Base-by-base conservation (phyloP, 2,329 filamentous ascomycete genomes). In the Botryotinia globosa region DNA sequence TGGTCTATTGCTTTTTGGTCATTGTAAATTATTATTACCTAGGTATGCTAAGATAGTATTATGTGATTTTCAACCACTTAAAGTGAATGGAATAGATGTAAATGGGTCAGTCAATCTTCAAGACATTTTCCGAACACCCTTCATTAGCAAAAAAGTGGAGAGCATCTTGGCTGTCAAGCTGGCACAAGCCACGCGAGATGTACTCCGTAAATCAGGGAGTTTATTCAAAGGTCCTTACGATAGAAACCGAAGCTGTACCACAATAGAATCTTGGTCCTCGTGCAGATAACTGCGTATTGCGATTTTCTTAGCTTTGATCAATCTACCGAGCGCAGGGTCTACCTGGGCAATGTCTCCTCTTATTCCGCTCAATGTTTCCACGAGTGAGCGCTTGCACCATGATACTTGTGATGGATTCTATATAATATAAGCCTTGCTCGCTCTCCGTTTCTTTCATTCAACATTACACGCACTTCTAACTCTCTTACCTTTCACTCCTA, bases 81-180 rank as follows among this genome's bases (percentile, higher is more conserved):
- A n/a, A n/a, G 25, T 54, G 25, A n/a, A 16, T 54, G 48, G 48
- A n/a, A 54, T n/a, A n/a, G 25, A 54, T 16, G 48, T 16, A n/a
- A n/a, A n/a, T n/a, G 48, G 48, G 48, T 7, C 12, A 54, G 48
- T n/a, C 48, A 54, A 25, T n/a, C 48, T n/a, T 7, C 14, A n/a
- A 16, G n/a, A n/a, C n/a, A n/a, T n/a, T n/a, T n/a, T n/a, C n/a
- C n/a, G n/a, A n/a, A n/a, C n/a, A n/a, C n/a, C n/a, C n/a, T n/a
- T 62, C 12, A 68, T 72, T 72, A 63, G 63, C 32, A 42, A 64
- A 68, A 72, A 61, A 51, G 56, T 58, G 42, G 32, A 37, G 37
- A 44, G 10, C 14, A 54, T 58, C 51, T 72, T 68, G 63, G 51
- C 32, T 54, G 34, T 62, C n/a, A 45, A 44, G 51, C 29, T 61